A percentile compares a stretch with the other conserved stretches of the same genome.
Conservation (phyloP, 2,329 filamentous ascomycete species). For the Decorospora gaudefroyi region DNA sequence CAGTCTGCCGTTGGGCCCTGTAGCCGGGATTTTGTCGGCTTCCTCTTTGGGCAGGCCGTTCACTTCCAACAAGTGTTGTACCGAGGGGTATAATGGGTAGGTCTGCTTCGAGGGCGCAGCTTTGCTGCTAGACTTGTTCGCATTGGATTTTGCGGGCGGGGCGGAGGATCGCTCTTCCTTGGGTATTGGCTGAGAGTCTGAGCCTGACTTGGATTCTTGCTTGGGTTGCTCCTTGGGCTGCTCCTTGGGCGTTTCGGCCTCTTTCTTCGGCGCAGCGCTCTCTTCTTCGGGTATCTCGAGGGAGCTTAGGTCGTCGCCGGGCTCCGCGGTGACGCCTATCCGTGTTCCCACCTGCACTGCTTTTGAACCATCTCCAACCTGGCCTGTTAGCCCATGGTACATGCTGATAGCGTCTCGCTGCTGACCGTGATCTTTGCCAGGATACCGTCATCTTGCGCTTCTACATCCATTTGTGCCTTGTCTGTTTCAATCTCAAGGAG, state of each 20-base stretch:
- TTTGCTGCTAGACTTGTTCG: conserved; percentile 50
- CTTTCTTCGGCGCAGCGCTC: conserved; percentile 48
- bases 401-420: no score
- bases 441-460: conserved; percentile 86
- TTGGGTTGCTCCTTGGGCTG: no score
- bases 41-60: conserved; percentile 77
- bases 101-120: conserved; percentile 67
- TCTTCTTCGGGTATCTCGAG: conserved; percentile 77
- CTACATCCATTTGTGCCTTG: conserved; percentile 93
- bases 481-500: conserved; percentile 92
- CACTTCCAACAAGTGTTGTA: conserved; percentile 77
- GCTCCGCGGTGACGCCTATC: conserved; percentile 82
- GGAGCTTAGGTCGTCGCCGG: conserved; percentile 74
- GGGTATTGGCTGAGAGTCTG: conserved; percentile 33
- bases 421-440: conserved; percentile 81
- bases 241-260: conserved; percentile 42
- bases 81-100: conserved; percentile 80
- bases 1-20: conserved; percentile 83
- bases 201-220: conserved; percentile 22
- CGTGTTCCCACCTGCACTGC: conserved; percentile 75
- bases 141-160: conserved; percentile 33
- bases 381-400: conserved; percentile 22
- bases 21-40: conserved; percentile 79
- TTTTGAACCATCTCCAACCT: conserved; percentile 72
- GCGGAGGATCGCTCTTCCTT: conserved; percentile 45